phyloP scores from a whole-genome alignment of 2,329 filamentous ascomycete species.

The Proliferodiscus dingleyae region DNA sequence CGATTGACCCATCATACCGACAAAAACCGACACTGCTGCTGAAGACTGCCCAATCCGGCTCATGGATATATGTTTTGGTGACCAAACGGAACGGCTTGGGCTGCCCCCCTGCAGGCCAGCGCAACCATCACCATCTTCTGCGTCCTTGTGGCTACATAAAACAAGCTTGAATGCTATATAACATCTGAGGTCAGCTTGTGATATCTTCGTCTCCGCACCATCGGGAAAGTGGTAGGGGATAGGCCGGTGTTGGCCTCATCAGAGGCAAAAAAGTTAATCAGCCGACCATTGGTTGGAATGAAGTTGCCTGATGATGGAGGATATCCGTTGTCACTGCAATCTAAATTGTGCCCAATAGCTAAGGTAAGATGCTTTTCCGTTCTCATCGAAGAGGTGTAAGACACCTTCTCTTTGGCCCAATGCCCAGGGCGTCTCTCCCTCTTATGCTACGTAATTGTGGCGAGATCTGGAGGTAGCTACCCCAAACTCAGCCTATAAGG shows the following conservation, averaged over 20 bases:
- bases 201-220: not conserved
- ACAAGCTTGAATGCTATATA: not conserved
- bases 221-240: not conserved
- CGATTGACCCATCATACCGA: not conserved
- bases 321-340: conserved; percentile 2
- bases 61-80: not conserved
- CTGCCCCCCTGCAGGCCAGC: conserved; percentile 1
- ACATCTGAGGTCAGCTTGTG: not conserved
- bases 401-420: not conserved
- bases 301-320: not conserved
- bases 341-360: not conserved
- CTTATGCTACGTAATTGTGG: not conserved
- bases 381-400: conserved; percentile 7
- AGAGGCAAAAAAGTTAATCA: conserved; percentile 1
- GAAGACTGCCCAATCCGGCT: not conserved
- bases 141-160: not conserved
- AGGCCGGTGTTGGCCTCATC: not conserved
- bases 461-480: no score
- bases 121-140: not conserved
- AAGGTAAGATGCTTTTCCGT: conserved; percentile 1
- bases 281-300: conserved; percentile 7
- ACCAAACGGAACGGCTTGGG: not conserved
- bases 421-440: not conserved
- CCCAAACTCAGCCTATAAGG: no score
- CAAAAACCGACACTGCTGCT: not conserved